These are phyloP conservation scores for Leptomonas pyrrhocoris DNA, from an alignment of 208 protist species.

Conservation along the genomic window DNA sequence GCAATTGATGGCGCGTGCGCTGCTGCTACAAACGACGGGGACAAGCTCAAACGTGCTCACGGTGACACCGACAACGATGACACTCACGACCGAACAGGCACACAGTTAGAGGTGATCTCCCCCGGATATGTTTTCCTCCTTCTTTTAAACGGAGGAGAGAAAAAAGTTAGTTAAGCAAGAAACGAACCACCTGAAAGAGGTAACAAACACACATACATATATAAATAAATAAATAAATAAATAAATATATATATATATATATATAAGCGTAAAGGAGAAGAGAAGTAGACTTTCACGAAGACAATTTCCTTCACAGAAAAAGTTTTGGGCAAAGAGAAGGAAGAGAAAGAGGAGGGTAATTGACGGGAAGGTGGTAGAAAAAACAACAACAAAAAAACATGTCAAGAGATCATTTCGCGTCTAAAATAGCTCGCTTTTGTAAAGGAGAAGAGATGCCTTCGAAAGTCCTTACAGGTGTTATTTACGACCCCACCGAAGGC, in stretches of 20 bases:
- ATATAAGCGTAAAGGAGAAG: too few relatives aligned
- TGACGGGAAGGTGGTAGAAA: not conserved
- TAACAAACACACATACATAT: not conserved
- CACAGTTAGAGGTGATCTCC: not conserved
- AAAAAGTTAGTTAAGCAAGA: constrained; percentile 16
- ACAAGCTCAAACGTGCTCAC: not conserved
- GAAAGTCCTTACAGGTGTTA: too few relatives aligned
- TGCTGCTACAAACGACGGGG: constrained; percentile 3
- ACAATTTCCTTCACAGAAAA: not conserved
- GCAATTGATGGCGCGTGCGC: not conserved
- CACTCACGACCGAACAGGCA: not conserved
- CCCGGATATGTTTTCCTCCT: not conserved
- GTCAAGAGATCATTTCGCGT: not conserved
- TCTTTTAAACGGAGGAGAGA: not conserved
- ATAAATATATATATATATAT: too few relatives aligned
- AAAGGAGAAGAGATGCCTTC: too few relatives aligned
- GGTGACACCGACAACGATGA: not conserved
- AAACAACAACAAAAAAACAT: not conserved
- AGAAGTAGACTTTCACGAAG: too few relatives aligned
- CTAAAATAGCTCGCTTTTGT: too few relatives aligned
- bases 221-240: too few relatives aligned
- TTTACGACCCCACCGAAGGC: too few relatives aligned
- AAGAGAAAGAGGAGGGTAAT: constrained; percentile 2
- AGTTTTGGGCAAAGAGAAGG: not conserved
- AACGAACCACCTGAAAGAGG: not conserved